Base-by-base conservation (phyloP, 257 asterid genomes). In the Catharanthus roseus region DNA sequence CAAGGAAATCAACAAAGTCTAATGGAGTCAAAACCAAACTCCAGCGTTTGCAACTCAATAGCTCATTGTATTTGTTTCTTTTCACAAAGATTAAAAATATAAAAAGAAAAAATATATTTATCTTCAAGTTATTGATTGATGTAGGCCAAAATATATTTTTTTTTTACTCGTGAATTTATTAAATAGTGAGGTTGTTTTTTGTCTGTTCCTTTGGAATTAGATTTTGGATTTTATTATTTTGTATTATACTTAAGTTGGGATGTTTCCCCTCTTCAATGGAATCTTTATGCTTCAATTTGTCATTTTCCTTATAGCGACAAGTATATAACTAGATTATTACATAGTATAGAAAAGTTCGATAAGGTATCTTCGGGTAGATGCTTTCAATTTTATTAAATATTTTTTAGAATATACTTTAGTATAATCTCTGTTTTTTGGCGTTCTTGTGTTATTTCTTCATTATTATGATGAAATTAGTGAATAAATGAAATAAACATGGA, bases 221-320 rank as follows among this genome's bases (percentile, higher is more conserved):
- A n/a, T 26, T 57, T 56, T 26, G 2, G 8, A 57, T 57, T 28
- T 57, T 28, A 4, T 29, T n/a, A n/a, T n/a, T n/a, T n/a, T n/a
- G n/a, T n/a, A n/a, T n/a, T n/a, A n/a, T n/a, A n/a, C 31, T 15
- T 4, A 60, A 47, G 26, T 19, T 16, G 39, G 65, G 42, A 5
- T 6, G 36, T 26, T 13, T 42, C 65, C 54, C 53, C 12, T 51
- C 16, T 23, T 8, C 3, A 28, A 38, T 53, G 72, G 77, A 28
- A 73, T 73, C 77, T 53, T 65, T 64, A 41, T 65, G 70, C 71
- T 73, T 18, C 44, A 10, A 24, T 50, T 51, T 73, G 77, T 53
- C 45, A 5, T 65, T 66, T 73, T 7, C 34, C 19, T 4, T 8
- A 64, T 38, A 38, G 21, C 19, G 9, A 11, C 54, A 44, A 42